A percentile compares a stretch with the other conserved stretches of the same genome.
Conservation (phyloP, 2,329 filamentous ascomycete genomes). For the Pyricularia grisea region DNA sequence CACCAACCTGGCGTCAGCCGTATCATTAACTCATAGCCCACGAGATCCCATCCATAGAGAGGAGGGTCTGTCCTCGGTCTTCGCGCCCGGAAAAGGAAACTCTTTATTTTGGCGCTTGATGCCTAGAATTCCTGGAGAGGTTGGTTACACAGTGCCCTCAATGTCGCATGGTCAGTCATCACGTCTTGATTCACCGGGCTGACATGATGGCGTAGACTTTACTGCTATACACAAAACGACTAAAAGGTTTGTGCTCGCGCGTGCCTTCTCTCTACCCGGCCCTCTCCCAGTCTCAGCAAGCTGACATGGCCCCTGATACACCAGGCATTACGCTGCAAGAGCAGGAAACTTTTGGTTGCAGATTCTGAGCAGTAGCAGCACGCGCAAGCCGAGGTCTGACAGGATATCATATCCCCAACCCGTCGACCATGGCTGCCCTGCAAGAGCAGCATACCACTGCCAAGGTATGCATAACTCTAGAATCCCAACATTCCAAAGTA, state of each 20-base stretch:
- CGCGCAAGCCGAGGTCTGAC: slow-evolving; percentile 44
- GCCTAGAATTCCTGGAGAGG: neutral
- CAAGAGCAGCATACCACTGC: neutral
- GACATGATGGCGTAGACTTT: neutral
- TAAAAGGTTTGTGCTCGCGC: neutral
- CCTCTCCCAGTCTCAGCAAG: neutral
- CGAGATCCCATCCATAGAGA: neutral
- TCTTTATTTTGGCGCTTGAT: neutral
- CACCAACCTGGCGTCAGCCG: neutral
- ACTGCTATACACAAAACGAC: neutral
- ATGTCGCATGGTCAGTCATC: neutral
- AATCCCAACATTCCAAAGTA: neutral
- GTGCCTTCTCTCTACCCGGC: neutral
- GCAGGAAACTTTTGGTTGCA: slow-evolving; percentile 58
- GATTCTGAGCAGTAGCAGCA: slow-evolving; percentile 50
- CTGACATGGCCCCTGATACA: neutral
- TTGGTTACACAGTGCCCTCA: neutral
- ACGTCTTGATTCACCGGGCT: neutral
- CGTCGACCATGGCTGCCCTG: neutral
- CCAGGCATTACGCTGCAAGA: neutral
- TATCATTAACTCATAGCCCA: neutral
- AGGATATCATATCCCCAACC: slow-evolving; percentile 36
- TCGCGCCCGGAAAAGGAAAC: neutral
- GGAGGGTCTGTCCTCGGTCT: neutral
- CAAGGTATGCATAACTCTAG: neutral